Conservation (phyloP, 2,329 filamentous ascomycete species). For the Talaromyces verruculosus region DNA sequence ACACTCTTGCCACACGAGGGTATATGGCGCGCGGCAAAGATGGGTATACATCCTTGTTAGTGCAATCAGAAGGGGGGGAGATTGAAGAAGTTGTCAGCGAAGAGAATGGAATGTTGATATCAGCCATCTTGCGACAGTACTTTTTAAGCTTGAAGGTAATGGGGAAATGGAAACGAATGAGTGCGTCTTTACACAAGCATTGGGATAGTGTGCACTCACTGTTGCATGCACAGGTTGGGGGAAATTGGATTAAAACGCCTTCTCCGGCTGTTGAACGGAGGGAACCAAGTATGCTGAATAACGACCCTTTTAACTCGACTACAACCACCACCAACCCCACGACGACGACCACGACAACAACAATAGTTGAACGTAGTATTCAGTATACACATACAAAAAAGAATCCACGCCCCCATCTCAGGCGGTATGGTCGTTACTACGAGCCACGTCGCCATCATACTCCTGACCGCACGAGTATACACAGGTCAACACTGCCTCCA, state of each 20-base stretch:
- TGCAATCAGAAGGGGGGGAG: constrained; percentile 70
- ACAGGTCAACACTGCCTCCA: background rate
- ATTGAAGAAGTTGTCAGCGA: constrained; percentile 79
- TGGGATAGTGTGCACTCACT: constrained; percentile 66
- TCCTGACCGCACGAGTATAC: background rate
- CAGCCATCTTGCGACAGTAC: constrained; percentile 83
- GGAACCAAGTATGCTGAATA: constrained; percentile 38
- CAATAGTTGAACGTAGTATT: constrained; percentile 8
- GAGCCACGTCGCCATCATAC: constrained; percentile 8
- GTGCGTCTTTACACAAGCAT: constrained; percentile 60
- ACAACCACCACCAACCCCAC: background rate
- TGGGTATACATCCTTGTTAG: constrained; percentile 74
- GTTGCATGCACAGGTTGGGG: constrained; percentile 48
- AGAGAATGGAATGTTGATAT: constrained; percentile 83
- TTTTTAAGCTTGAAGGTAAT: constrained; percentile 83
- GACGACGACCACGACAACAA: constrained; percentile 13
- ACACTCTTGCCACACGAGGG: constrained; percentile 74
- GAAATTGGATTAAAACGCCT: constrained; percentile 51
- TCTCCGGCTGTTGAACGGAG: constrained; percentile 27
- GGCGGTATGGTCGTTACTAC: constrained; percentile 21
- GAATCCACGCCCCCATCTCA: constrained; percentile 14
- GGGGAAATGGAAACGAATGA: constrained; percentile 74
- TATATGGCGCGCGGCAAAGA: constrained; percentile 92
- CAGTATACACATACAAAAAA: background rate
- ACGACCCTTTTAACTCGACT: constrained; percentile 34